Evolutionary conservation across 495 filamentous ascomycete species (phyloP).

Genomic region (Hyaloscypha variabilis): DNA sequence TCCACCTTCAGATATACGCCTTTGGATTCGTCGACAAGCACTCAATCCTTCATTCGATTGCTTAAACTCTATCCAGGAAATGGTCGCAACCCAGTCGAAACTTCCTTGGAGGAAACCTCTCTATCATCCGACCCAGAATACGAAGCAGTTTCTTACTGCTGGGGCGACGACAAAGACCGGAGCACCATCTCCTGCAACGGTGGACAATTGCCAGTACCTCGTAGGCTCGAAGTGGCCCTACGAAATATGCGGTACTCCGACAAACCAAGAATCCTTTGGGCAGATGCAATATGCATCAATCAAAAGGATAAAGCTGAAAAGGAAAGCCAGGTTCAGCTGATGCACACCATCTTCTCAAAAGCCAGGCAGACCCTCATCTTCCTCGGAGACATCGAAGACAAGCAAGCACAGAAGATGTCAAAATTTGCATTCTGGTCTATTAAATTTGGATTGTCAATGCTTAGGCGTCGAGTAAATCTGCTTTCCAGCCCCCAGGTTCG

Average conservation of each 20-base stretch:
- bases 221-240: conserved; percentile 35
- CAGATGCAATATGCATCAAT: conserved; percentile 45
- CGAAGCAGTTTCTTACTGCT: conserved; percentile 43
- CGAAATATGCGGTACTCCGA: conserved; percentile 32
- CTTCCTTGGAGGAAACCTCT: neutral
- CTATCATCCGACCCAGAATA: conserved; percentile 21
- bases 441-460: neutral
- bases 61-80: conserved; percentile 2
- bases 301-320: conserved; percentile 38
- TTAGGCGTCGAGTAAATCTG: conserved; percentile 3
- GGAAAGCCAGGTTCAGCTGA: conserved; percentile 37
- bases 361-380: conserved; percentile 35
- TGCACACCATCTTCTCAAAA: conserved; percentile 39
- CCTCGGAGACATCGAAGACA: conserved; percentile 34
- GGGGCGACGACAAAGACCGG: conserved; percentile 32
- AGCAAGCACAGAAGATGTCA: conserved; percentile 4
- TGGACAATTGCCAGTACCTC: conserved; percentile 27
- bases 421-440: conserved; percentile 6
- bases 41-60: conserved; percentile 3
- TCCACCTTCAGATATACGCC: neutral
- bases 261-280: conserved; percentile 34
- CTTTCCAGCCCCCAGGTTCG: neutral
- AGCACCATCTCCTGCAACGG: conserved; percentile 31
- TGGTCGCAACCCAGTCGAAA: neutral
- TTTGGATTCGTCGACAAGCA: neutral